Conservation (phyloP, 371 early-diverging fungal genomes). For the Mortierella sp. region DNA sequence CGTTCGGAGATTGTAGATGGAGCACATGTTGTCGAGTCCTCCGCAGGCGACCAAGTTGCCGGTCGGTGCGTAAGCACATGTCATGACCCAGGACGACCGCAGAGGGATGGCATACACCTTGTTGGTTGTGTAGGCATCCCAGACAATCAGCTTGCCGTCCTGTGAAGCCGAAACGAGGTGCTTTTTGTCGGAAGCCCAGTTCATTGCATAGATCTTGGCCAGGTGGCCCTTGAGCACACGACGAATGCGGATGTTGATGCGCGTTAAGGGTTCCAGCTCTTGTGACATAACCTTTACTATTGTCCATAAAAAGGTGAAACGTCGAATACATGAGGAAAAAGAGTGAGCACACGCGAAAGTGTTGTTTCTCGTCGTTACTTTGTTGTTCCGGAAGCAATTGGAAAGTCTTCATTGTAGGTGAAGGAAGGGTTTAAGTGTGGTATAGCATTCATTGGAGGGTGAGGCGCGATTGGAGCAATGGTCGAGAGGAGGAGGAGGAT, state of each 20-base stretch:
- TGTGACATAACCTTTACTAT: slow-evolving; percentile 66
- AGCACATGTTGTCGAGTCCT: slow-evolving; percentile 98
- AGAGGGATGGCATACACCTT: slow-evolving; percentile 98
- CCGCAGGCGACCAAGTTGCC: slow-evolving; percentile 99
- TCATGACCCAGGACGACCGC: slow-evolving; percentile 99
- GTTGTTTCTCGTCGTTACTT: background rate
- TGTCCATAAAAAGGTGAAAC: background rate
- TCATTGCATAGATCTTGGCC: slow-evolving; percentile 99
- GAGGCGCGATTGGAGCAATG: background rate
- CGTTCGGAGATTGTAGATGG: slow-evolving; percentile 94
- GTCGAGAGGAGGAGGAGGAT: background rate
- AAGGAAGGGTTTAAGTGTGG: background rate
- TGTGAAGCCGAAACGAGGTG: slow-evolving; percentile 99
- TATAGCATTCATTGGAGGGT: background rate
- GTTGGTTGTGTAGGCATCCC: slow-evolving; percentile 98
- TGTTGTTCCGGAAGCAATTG: background rate
- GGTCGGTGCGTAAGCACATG: slow-evolving; percentile 97
- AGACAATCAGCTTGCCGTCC: slow-evolving; percentile 98
- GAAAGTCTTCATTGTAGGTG: background rate
- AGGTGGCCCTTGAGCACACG: slow-evolving; percentile 97
- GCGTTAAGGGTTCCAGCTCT: slow-evolving; percentile 84
- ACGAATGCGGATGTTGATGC: slow-evolving; percentile 94
- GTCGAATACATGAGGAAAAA: background rate
- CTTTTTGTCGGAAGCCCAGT: slow-evolving; percentile 97
- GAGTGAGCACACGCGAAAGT: background rate